Evolutionary conservation across 2,329 filamentous ascomycete genomes (phyloP).

Genomic region (Pestalotiopsis sp.): DNA sequence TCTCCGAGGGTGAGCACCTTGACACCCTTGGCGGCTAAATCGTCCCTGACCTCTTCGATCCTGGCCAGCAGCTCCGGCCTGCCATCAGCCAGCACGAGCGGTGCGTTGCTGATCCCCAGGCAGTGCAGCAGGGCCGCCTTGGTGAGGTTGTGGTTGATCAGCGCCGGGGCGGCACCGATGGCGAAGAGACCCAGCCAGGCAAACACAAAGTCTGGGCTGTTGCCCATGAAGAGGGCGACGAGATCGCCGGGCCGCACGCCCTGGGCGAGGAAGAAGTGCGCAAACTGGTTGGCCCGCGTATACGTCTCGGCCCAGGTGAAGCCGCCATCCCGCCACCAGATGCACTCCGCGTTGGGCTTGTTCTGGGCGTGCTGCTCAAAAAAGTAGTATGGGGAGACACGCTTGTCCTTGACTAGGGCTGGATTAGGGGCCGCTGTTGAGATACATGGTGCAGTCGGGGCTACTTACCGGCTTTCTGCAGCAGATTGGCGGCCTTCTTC

Average conservation of each 20-base stretch:
- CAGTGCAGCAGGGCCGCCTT: constrained; percentile 69
- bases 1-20: constrained; percentile 56
- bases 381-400: constrained; percentile 65
- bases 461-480: constrained; percentile 49
- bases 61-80: constrained; percentile 55
- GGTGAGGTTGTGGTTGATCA: constrained; percentile 72
- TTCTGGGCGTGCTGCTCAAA: constrained; percentile 60
- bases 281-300: constrained; percentile 61
- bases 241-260: constrained; percentile 63
- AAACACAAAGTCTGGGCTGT: constrained; percentile 69
- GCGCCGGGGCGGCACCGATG: constrained; percentile 69
- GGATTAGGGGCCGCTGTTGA: neutral
- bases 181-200: constrained; percentile 66
- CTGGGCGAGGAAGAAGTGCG: constrained; percentile 60
- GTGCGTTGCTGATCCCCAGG: constrained; percentile 58
- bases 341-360: constrained; percentile 56
- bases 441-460: neutral
- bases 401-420: constrained; percentile 48
- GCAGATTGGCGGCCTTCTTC: constrained; percentile 45
- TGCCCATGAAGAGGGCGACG: constrained; percentile 68
- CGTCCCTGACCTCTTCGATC: constrained; percentile 58
- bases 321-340: constrained; percentile 68
- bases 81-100: constrained; percentile 61
- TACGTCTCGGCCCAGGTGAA: constrained; percentile 63
- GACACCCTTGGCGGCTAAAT: constrained; percentile 54